Base-by-base conservation (phyloP, 495 filamentous ascomycete species). In the Aspergillus baeticus region DNA sequence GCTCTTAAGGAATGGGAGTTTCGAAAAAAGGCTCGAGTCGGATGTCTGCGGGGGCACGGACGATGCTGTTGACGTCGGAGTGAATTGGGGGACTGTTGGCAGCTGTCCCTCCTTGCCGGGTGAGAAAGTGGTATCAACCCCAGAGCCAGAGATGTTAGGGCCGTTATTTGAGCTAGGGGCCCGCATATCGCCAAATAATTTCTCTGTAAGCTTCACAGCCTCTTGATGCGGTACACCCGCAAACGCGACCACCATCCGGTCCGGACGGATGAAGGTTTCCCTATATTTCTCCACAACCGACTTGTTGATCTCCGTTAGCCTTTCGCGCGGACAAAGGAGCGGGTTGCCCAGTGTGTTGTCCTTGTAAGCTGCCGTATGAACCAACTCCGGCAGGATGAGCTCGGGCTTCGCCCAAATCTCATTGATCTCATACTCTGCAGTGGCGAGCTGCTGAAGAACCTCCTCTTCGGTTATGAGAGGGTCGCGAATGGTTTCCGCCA, bases 341-440 rank as follows among this genome's bases (percentile, higher is more conserved):
- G 94, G 94, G 68, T 98, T 96, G 6, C 94, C 94, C 5, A 99
- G 75, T 0, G 94, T 99, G 71, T 99, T 98, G 64, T 88, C 86
- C 75, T 90, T 91, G 74, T 90, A 99, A 3, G 92, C 94, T 2
- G 93, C 90, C 80, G 89, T 91, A 66, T 99, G 95, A 43, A 96
- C 85, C 66, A 99, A 69, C 73, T 99, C 94, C 6, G 95, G 95
- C 46, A 99, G 72, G 60, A 99, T 98, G 51, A 99, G 80, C 63
- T 98, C 93, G 5, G 94, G 92, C 76, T 92, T 97, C 36, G 89
- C 88, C 95, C 94, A 99, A 49, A 99, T 99, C 75, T 99, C 94
- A 21, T 81, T 82, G 64, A 99, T 95, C 73, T 99, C 94, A 62
- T 98, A 99, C 41, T 90, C 85, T 3, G 92, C 94, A 17, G 91